A percentile compares a stretch with the other conserved stretches of the same genome.
These are phyloP conservation scores for Ceratocystis eucalypticola DNA, from an alignment of 2,329 filamentous ascomycete genomes.

Conservation along the genomic window DNA sequence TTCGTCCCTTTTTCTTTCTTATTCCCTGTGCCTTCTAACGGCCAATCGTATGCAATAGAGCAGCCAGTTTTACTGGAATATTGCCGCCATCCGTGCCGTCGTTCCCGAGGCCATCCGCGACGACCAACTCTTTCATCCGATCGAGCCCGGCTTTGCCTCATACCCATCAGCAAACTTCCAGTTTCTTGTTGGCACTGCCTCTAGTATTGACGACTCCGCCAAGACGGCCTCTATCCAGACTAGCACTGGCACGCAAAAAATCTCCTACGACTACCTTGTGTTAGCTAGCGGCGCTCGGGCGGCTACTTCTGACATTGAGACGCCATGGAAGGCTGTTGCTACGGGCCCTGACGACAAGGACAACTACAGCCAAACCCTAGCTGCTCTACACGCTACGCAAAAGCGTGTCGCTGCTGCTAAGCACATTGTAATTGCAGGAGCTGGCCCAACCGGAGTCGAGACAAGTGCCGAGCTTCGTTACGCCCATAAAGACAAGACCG, in stretches of 20 bases:
- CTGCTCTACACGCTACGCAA: slow-evolving; percentile 30
- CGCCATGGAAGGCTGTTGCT: slow-evolving; percentile 41
- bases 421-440: slow-evolving; percentile 44
- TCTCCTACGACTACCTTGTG: slow-evolving; percentile 44
- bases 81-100: slow-evolving; percentile 42
- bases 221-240: slow-evolving; percentile 28
- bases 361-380: slow-evolving; percentile 33
- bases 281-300: slow-evolving; percentile 41
- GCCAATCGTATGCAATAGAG: slow-evolving; percentile 29
- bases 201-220: slow-evolving; percentile 28
- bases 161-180: slow-evolving; percentile 38
- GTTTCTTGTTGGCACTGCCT: slow-evolving; percentile 38
- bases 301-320: slow-evolving; percentile 24
- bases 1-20: background rate
- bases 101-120: slow-evolving; percentile 37
- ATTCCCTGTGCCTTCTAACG: background rate
- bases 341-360: background rate
- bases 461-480: slow-evolving; percentile 40
- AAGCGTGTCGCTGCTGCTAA: slow-evolving; percentile 33
- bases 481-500: slow-evolving; percentile 37
- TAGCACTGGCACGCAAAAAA: slow-evolving; percentile 23
- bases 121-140: slow-evolving; percentile 37
- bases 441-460: slow-evolving; percentile 43
- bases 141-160: slow-evolving; percentile 35
- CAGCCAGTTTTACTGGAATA: slow-evolving; percentile 46